These are phyloP conservation scores for Cryptococcus maquisensis DNA, from an alignment of 1,284 basidiomycete genomes.

Conservation along the genomic window DNA sequence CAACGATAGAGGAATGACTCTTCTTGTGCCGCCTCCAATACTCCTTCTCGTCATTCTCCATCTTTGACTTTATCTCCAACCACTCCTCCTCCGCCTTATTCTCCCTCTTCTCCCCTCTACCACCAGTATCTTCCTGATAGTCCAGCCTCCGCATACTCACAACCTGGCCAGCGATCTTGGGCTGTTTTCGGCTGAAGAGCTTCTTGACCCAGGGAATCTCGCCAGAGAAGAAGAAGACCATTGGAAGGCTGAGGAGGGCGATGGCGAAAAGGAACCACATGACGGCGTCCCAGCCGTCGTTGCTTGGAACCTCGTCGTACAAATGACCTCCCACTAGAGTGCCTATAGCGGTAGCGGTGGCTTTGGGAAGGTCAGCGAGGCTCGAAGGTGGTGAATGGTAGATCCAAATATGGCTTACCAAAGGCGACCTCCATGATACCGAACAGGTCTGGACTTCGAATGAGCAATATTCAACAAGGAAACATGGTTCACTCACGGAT, in stretches of 20 bases:
- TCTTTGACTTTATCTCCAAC: too few species aligned
- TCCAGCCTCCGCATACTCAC: not conserved
- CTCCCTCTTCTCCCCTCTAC: not conserved
- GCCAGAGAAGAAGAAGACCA: constrained; percentile 15
- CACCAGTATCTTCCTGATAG: not conserved
- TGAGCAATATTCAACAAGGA: not conserved
- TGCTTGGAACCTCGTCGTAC: constrained; percentile 33
- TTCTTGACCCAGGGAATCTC: not conserved
- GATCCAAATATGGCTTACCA: constrained; percentile 12
- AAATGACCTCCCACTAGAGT: constrained; percentile 41
- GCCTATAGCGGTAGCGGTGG: constrained; percentile 32
- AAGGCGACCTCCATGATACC: constrained; percentile 46
- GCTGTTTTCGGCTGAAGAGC: too few species aligned
- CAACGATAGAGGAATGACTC: too few species aligned
- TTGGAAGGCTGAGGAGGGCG: constrained; percentile 5
- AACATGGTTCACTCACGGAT: constrained; percentile 16
- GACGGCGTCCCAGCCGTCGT: constrained; percentile 33
- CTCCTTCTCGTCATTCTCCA: too few species aligned
- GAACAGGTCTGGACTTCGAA: constrained; percentile 8
- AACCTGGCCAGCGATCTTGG: not conserved
- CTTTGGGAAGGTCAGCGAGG: constrained; percentile 6
- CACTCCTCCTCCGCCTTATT: too few species aligned
- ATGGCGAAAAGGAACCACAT: constrained; percentile 28
- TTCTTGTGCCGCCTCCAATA: too few species aligned
- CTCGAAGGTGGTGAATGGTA: not conserved